phyloP scores from a whole-genome alignment of 768 basidiomycete species.

The Lactarius vividus region DNA sequence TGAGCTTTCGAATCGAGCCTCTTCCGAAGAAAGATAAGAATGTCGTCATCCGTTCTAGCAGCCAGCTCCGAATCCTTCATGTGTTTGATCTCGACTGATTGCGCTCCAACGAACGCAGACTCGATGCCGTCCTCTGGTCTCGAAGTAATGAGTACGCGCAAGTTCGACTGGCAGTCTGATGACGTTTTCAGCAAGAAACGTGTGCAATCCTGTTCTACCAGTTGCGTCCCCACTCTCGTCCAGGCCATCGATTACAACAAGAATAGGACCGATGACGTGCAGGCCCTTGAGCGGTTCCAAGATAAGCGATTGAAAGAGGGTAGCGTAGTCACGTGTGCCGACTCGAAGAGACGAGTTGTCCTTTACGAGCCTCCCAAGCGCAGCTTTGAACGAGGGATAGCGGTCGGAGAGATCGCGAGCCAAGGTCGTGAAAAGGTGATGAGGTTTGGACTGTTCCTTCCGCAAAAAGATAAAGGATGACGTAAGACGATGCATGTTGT shows the following conservation, averaged over 20 bases:
- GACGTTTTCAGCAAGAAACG: not conserved
- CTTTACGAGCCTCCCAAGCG: not conserved
- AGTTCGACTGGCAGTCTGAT: not conserved
- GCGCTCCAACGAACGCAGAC: not conserved
- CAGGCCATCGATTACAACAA: not conserved
- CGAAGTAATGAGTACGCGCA: not conserved
- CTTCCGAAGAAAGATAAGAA: not conserved
- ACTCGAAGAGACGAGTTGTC: not conserved
- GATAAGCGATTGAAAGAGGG: not conserved
- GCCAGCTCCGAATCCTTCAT: not conserved
- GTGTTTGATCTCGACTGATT: not conserved
- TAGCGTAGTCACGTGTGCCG: not conserved
- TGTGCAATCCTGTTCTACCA: not conserved
- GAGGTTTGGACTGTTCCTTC: not conserved
- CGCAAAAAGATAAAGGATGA: not conserved
- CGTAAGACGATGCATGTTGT: not conserved
- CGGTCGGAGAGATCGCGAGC: not conserved
- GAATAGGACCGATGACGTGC: not conserved
- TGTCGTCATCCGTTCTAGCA: not conserved
- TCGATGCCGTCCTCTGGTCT: slow-evolving; percentile 1
- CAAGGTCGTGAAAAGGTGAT: not conserved
- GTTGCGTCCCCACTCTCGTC: slow-evolving; percentile 1
- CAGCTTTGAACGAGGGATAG: not conserved
- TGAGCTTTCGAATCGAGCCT: not conserved
- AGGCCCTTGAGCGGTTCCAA: not conserved